Base-by-base conservation (phyloP, 2,329 filamentous ascomycete species). In the Cercospora zeae-maydis region DNA sequence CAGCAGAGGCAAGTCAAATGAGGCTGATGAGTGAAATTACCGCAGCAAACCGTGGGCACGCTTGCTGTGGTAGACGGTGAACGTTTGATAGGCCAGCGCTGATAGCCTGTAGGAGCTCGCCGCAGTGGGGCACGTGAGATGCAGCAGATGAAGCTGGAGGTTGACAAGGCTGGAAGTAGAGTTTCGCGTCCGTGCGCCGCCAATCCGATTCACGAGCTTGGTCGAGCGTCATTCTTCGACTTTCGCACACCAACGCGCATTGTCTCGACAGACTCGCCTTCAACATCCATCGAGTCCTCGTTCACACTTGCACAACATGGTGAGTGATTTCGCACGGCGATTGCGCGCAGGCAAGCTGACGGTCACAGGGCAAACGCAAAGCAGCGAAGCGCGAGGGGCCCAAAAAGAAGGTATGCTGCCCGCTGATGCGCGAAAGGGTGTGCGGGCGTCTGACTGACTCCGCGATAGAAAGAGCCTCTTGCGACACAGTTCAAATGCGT, bases 401-500 rank as follows among this genome's bases (percentile, higher is more conserved):
- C 21, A 66, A 76, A 91, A 95, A 91, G 79, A 96, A 59, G 57
- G 57, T 59, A 52, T 36, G n/a, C n/a, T 19, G 57, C 57, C n/a
- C 47, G n/a, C 30, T 24, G 16, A 34, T 33, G 45, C 57, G 57
- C 19, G 19, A 9, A 36, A 33, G 30, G 19, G 7, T 13, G 21
- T 51, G 27, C 30, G 19, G 6, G 13, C 31, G 14, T 8, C 8
- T 8, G 0, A 33, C 57, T 59, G 45, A 59, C 57, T 30, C 33
- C 21, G 13, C n/a, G 6, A 45, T 39, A 59, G 57, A 45, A 45
- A 88, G 51, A 66, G 75, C 71, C 73, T 93, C 83, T 95, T 16
- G 84, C 89, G 3, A 93, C 91, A 2, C 86, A 86, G n/a, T 99
- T 99, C 78, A 91, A 93, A 62, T 99, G 95, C 76, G 87, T 99